phyloP scores from a whole-genome alignment of 2,329 filamentous ascomycete genomes.

The Xylariales sp. region DNA sequence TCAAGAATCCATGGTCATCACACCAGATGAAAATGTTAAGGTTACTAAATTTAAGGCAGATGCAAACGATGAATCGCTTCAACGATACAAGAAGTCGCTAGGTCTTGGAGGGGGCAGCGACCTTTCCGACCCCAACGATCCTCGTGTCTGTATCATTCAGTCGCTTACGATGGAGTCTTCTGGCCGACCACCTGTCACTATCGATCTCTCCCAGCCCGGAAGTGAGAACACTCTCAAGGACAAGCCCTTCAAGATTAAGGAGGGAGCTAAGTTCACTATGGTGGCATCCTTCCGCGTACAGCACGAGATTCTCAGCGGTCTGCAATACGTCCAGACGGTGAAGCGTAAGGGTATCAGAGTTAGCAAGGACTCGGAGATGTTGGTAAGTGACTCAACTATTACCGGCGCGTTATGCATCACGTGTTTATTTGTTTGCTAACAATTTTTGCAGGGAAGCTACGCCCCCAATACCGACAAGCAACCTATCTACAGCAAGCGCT shows the following conservation, averaged over 20 bases:
- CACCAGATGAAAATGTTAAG: slow-evolving; percentile 26
- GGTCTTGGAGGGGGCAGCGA: slow-evolving; percentile 81
- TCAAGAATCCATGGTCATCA: slow-evolving; percentile 20
- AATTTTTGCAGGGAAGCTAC: slow-evolving; percentile 78
- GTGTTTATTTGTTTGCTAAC: slow-evolving; percentile 43
- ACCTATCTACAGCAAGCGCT: slow-evolving; percentile 88
- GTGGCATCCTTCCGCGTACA: slow-evolving; percentile 94
- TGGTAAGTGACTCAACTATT: slow-evolving; percentile 68
- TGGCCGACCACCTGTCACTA: slow-evolving; percentile 85
- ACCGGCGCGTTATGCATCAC: not conserved
- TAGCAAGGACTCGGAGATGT: slow-evolving; percentile 97
- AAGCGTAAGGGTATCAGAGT: slow-evolving; percentile 88
- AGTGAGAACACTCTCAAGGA: slow-evolving; percentile 83
- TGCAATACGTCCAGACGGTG: slow-evolving; percentile 96
- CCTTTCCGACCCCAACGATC: slow-evolving; percentile 81
- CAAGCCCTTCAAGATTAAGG: slow-evolving; percentile 97
- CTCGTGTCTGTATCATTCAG: slow-evolving; percentile 92
- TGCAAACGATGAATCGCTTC: slow-evolving; percentile 88
- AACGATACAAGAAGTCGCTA: slow-evolving; percentile 97
- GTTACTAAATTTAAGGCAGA: slow-evolving; percentile 55
- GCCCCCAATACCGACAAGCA: slow-evolving; percentile 92
- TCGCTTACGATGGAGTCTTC: slow-evolving; percentile 88
- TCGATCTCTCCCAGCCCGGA: slow-evolving; percentile 82
- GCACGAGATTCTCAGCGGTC: slow-evolving; percentile 92
- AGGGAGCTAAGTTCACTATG: slow-evolving; percentile 94